A percentile compares a stretch with the other conserved stretches of the same genome.
These are phyloP conservation scores for Gossypium thurberi DNA, from an alignment of 345 rosid genomes.

Conservation along the genomic window DNA sequence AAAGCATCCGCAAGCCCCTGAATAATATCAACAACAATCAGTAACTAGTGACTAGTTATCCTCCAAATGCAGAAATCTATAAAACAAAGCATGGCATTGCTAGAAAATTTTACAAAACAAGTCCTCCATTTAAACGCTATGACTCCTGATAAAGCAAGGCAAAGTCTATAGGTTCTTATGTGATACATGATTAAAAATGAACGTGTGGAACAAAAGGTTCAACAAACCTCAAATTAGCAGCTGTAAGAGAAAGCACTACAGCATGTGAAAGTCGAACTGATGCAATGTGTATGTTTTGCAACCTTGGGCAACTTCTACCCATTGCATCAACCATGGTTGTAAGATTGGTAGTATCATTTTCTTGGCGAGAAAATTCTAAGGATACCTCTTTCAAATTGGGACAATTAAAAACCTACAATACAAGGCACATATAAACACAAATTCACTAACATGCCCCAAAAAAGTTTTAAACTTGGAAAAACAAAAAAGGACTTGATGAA, in stretches of 20 bases:
- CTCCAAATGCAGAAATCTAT: background rate
- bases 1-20: slow-evolving; percentile 88
- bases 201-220: background rate
- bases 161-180: background rate
- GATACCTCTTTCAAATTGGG: slow-evolving; percentile 81
- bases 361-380: slow-evolving; percentile 73
- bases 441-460: background rate
- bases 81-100: background rate
- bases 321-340: slow-evolving; percentile 52
- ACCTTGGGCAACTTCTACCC: slow-evolving; percentile 67
- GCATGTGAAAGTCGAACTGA: slow-evolving; percentile 75
- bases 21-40: slow-evolving; percentile 10
- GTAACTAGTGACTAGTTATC: background rate
- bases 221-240: slow-evolving; percentile 71
- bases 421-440: background rate
- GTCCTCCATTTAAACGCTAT: background rate
- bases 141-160: background rate
- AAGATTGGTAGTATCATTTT: slow-evolving; percentile 75
- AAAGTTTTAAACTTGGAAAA: background rate
- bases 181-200: background rate
- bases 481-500: background rate
- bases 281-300: slow-evolving; percentile 84
- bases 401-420: slow-evolving; percentile 61
- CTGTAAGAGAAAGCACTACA: slow-evolving; percentile 79
- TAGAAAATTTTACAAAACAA: background rate